phyloP scores from a whole-genome alignment of 192 early-diverging fungal species.

The Coemansia javaensis region DNA sequence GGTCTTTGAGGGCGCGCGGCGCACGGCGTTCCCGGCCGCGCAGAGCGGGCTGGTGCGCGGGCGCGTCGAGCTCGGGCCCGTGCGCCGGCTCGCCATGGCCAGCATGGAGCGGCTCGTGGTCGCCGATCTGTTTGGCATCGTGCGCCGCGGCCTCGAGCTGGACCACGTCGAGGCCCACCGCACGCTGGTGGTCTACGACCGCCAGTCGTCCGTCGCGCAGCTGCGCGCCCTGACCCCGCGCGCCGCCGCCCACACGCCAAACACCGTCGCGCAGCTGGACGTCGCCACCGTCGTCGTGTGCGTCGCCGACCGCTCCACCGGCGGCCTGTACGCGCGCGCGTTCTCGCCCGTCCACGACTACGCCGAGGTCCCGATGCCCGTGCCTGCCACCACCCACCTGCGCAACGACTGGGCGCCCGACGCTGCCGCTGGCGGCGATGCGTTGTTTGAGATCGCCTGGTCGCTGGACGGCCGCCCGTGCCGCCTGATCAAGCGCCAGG shows the following conservation, averaged over 20 bases:
- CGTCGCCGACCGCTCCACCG: conserved; percentile 9
- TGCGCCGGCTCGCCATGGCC: neutral
- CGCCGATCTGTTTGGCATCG: conserved; percentile 15
- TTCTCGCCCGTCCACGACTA: conserved; percentile 7
- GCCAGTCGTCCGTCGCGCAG: neutral
- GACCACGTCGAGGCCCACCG: conserved; percentile 5
- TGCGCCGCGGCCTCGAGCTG: conserved; percentile 6
- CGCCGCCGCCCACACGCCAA: neutral
- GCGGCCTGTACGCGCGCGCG: conserved; percentile 19
- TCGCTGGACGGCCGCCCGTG: neutral
- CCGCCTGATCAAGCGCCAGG: conserved; percentile 4
- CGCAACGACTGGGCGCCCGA: conserved; percentile 3
- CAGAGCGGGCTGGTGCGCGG: conserved; percentile 3
- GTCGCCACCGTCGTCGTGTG: conserved; percentile 19
- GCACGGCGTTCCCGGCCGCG: conserved; percentile 1
- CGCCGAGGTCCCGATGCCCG: conserved; percentile 9
- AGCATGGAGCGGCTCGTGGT: conserved; percentile 12
- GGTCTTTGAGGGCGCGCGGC: neutral
- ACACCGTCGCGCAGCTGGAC: neutral
- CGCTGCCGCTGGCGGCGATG: no score
- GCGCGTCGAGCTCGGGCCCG: neutral
- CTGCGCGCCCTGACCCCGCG: conserved; percentile 1
- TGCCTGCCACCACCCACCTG: conserved; percentile 7
- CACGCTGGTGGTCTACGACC: conserved; percentile 18
- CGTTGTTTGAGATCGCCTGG: conserved; percentile 21